These are phyloP conservation scores for Tolypocladium tropicale DNA, from an alignment of 2,329 filamentous ascomycete genomes.

Conservation along the genomic window DNA sequence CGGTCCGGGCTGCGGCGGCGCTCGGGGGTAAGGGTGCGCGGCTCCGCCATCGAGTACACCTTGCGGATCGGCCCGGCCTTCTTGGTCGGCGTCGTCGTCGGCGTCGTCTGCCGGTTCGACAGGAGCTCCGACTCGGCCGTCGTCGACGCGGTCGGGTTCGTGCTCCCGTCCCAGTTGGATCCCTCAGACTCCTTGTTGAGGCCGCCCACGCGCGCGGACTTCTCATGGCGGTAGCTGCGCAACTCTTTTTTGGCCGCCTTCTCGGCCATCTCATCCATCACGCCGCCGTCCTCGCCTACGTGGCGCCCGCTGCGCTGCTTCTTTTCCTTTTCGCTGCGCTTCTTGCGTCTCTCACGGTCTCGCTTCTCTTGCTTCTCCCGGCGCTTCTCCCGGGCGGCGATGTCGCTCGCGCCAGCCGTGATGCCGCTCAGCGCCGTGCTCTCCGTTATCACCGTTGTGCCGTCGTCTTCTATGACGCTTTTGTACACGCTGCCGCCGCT, in stretches of 20 bases:
- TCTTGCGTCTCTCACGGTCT: constrained; percentile 24
- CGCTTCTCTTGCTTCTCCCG: constrained; percentile 42
- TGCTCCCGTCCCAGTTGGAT: constrained; percentile 66
- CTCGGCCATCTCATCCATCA: constrained; percentile 56
- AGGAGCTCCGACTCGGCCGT: constrained; percentile 43
- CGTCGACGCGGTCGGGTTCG: constrained; percentile 55
- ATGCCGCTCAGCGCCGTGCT: constrained; percentile 40
- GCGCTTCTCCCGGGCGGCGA: constrained; percentile 43
- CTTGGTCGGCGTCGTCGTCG: constrained; percentile 43
- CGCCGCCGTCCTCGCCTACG: constrained; percentile 43
- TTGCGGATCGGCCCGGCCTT: constrained; percentile 38
- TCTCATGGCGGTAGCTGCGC: constrained; percentile 76
- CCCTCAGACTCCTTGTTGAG: constrained; percentile 76
- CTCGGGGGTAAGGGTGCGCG: neutral
- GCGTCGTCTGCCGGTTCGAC: constrained; percentile 44
- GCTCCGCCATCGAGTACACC: constrained; percentile 51
- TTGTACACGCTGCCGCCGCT: constrained; percentile 83
- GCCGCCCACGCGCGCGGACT: constrained; percentile 76
- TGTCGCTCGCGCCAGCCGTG: constrained; percentile 46
- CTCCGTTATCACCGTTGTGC: constrained; percentile 34
- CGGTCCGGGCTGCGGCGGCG: constrained; percentile 32
- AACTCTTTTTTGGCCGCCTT: constrained; percentile 58
- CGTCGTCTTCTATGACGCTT: constrained; percentile 48
- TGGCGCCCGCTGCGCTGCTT: constrained; percentile 21
- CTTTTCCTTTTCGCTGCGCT: constrained; percentile 30